These are phyloP conservation scores for Clarireedia hainanense DNA, from an alignment of 2,329 filamentous ascomycete species.

Conservation along the genomic window DNA sequence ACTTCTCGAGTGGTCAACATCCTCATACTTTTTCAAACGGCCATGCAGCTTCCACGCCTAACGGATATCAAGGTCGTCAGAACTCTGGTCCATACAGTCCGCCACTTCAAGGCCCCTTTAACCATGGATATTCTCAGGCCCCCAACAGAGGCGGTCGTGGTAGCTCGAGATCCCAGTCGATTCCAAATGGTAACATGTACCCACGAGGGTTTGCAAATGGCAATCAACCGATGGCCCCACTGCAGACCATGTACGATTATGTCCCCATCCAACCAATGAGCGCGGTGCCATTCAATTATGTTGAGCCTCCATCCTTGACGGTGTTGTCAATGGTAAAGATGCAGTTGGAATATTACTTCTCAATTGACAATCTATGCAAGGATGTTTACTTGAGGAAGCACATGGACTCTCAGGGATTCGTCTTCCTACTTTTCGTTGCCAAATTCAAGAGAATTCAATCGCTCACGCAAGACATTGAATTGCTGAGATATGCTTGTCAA, in stretches of 20 bases:
- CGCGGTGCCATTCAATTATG: constrained; percentile 49
- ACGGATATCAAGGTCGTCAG: constrained; percentile 24
- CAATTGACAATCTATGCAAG: constrained; percentile 89
- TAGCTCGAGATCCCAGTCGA: constrained; percentile 52
- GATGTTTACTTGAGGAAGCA: constrained; percentile 80
- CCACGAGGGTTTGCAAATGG: constrained; percentile 31
- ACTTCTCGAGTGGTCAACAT: constrained; percentile 28
- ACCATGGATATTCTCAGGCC: constrained; percentile 25
- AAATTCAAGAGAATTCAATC: constrained; percentile 79
- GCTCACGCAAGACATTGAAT: constrained; percentile 62
- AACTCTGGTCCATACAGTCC: constrained; percentile 29
- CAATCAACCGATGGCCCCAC: constrained; percentile 32
- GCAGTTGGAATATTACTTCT: constrained; percentile 89
- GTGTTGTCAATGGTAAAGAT: constrained; percentile 33
- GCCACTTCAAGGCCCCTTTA: constrained; percentile 31
- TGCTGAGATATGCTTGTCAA: constrained; percentile 68
- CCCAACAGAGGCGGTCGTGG: constrained; percentile 36
- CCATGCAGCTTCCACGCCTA: constrained; percentile 25
- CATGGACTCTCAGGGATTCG: constrained; percentile 95
- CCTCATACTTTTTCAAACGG: constrained; percentile 34
- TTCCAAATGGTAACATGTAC: constrained; percentile 47
- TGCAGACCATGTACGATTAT: constrained; percentile 51
- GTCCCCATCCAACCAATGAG: constrained; percentile 46
- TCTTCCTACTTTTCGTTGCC: constrained; percentile 69
- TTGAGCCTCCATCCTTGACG: constrained; percentile 45